Conservation (phyloP, 2,329 filamentous ascomycete species). For the Cladosporium sp. region DNA sequence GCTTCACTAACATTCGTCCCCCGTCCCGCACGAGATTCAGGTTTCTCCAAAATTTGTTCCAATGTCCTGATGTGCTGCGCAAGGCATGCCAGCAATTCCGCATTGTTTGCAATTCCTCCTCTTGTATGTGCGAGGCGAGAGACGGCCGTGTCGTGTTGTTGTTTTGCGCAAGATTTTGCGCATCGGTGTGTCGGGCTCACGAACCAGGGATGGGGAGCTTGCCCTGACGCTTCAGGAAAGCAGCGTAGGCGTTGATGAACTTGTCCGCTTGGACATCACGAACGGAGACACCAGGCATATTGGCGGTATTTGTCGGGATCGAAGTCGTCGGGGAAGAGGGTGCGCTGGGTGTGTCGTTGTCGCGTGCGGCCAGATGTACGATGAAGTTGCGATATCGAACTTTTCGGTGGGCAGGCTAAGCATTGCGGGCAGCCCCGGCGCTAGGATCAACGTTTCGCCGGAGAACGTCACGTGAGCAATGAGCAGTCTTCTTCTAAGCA, state of each 20-base stretch:
- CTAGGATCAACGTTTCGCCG: conserved; percentile 13
- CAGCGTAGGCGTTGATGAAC: conserved; percentile 81
- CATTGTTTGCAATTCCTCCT: conserved; percentile 18
- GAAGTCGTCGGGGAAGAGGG: conserved; percentile 14
- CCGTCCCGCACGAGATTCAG: conserved; percentile 52
- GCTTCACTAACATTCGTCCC: conserved; percentile 33
- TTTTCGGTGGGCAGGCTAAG: conserved; percentile 7
- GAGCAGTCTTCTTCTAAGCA: too few species aligned
- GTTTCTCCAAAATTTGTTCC: conserved; percentile 32
- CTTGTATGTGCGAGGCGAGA: conserved; percentile 16
- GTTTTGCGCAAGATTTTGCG: conserved; percentile 2
- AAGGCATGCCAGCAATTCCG: conserved; percentile 13
- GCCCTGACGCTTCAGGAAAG: conserved; percentile 90
- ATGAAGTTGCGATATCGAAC: conserved; percentile 6
- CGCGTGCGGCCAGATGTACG: not conserved
- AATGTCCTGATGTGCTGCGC: conserved; percentile 24
- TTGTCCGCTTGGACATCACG: conserved; percentile 87
- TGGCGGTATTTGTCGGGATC: conserved; percentile 48
- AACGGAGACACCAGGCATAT: conserved; percentile 76
- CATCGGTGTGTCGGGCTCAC: conserved; percentile 33
- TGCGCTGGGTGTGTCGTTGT: conserved; percentile 13
- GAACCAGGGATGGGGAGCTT: conserved; percentile 86
- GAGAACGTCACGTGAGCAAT: not conserved
- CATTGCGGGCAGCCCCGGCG: conserved; percentile 1
- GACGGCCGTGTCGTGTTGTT: conserved; percentile 18